Evolutionary conservation across 2,329 filamentous ascomycete species (phyloP).

Genomic region (Epichloe aotearoae): DNA sequence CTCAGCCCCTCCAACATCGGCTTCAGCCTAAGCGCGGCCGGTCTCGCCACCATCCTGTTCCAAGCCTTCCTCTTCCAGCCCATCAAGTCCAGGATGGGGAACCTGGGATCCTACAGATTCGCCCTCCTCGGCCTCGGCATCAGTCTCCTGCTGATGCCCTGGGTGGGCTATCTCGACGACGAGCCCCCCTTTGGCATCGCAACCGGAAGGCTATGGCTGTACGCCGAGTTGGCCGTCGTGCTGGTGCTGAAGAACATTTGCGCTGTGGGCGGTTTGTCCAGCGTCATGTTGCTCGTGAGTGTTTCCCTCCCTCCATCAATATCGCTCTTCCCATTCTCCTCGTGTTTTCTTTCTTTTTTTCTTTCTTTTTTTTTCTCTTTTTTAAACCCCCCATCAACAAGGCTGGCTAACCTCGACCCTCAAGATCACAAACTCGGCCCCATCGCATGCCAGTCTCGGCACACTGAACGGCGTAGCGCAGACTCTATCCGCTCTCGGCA

Average conservation of each 20-base stretch:
- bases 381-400: too few species aligned
- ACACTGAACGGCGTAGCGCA: slow-evolving; percentile 90
- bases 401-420: not conserved
- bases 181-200: slow-evolving; percentile 39
- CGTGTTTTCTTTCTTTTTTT: too few species aligned
- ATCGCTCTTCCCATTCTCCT: not conserved
- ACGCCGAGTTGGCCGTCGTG: slow-evolving; percentile 65
- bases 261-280: slow-evolving; percentile 78
- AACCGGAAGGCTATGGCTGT: slow-evolving; percentile 56
- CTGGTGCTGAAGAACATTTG: slow-evolving; percentile 83
- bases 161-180: slow-evolving; percentile 63
- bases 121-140: slow-evolving; percentile 69
- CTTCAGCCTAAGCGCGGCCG: slow-evolving; percentile 70
- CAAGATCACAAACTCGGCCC: slow-evolving; percentile 86
- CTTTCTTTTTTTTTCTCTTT: too few species aligned
- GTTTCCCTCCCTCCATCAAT: not conserved
- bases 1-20: slow-evolving; percentile 73
- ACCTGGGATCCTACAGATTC: slow-evolving; percentile 69
- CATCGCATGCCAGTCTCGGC: slow-evolving; percentile 72
- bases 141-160: slow-evolving; percentile 79
- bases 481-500: slow-evolving; percentile 79
- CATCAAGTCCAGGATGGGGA: slow-evolving; percentile 67
- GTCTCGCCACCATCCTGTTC: slow-evolving; percentile 75
- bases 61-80: slow-evolving; percentile 76
- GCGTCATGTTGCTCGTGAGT: slow-evolving; percentile 71